Evolutionary conservation across 2,329 filamentous ascomycete species (phyloP).

Genomic region (Pyrenophora seminiperda): DNA sequence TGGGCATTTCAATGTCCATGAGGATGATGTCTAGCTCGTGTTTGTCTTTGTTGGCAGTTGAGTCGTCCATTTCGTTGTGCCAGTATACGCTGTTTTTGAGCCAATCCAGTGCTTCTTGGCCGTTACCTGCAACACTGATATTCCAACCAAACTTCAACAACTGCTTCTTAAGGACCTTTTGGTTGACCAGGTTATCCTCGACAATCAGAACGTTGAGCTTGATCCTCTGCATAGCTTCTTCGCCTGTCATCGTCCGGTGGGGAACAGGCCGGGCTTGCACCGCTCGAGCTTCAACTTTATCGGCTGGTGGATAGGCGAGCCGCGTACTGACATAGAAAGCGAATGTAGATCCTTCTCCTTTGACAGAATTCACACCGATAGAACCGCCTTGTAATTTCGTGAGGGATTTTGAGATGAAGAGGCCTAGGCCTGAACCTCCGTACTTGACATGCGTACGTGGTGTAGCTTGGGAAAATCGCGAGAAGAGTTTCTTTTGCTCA

Average conservation of each 20-base stretch:
- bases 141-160: slow-evolving; percentile 45
- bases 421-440: slow-evolving; percentile 50
- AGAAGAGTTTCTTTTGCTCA: slow-evolving; percentile 44
- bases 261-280: slow-evolving; percentile 10
- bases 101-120: slow-evolving; percentile 47
- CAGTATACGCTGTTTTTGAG: slow-evolving; percentile 39
- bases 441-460: slow-evolving; percentile 46
- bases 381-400: slow-evolving; percentile 46
- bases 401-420: slow-evolving; percentile 50
- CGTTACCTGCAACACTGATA: slow-evolving; percentile 47
- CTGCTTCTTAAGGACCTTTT: slow-evolving; percentile 49
- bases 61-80: slow-evolving; percentile 7
- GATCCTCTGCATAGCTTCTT: slow-evolving; percentile 28
- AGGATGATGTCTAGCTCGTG: slow-evolving; percentile 33
- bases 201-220: slow-evolving; percentile 40
- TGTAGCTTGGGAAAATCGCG: slow-evolving; percentile 38
- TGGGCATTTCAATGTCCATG: slow-evolving; percentile 45
- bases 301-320: slow-evolving; percentile 18
- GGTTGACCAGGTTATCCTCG: slow-evolving; percentile 51
- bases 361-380: slow-evolving; percentile 49
- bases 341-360: slow-evolving; percentile 46
- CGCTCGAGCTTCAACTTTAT: slow-evolving; percentile 1
- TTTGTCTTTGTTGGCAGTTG: neutral
- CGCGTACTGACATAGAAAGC: slow-evolving; percentile 49
- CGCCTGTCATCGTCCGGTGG: slow-evolving; percentile 19